These are phyloP conservation scores for Cyberlindnera euphorbiae DNA, from an alignment of 805 yeast genomes.

Conservation along the genomic window DNA sequence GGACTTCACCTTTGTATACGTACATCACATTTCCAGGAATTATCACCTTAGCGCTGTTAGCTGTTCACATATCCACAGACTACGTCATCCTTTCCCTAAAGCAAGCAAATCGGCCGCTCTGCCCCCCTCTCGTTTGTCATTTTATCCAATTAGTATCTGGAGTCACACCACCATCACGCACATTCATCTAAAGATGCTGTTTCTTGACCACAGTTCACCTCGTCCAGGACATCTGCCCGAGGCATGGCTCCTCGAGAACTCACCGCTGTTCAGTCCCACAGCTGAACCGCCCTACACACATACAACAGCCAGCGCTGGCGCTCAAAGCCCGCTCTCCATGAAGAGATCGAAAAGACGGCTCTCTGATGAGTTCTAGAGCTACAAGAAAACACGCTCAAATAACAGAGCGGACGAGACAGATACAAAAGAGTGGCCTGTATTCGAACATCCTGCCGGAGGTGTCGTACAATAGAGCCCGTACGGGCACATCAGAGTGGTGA, in stretches of 20 bases:
- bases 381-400: slow-evolving; percentile 27
- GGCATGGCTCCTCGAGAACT: slow-evolving; percentile 17
- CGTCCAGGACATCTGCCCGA: slow-evolving; percentile 14
- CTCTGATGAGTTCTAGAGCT: slow-evolving; percentile 29
- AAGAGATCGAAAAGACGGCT: slow-evolving; percentile 30
- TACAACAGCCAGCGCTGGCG: not conserved
- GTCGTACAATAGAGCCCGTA: slow-evolving; percentile 23
- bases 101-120: too few species aligned
- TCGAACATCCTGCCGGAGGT: slow-evolving; percentile 23
- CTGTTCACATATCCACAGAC: too few species aligned
- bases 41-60: too few species aligned
- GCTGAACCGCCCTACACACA: slow-evolving; percentile 5
- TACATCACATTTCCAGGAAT: too few species aligned
- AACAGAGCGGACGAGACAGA: slow-evolving; percentile 1
- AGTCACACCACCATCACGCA: too few species aligned
- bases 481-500: slow-evolving; percentile 20
- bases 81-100: too few species aligned
- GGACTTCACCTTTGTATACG: too few species aligned
- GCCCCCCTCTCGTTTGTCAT: too few species aligned
- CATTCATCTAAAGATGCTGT: slow-evolving; percentile 8
- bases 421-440: slow-evolving; percentile 20
- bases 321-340: slow-evolving; percentile 8
- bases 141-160: too few species aligned
- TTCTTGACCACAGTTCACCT: slow-evolving; percentile 18
- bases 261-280: slow-evolving; percentile 15